A percentile compares a stretch with the other conserved stretches of the same genome.
These are phyloP conservation scores for Filobasidium floriforme DNA, from an alignment of 768 basidiomycete genomes.

Conservation along the genomic window DNA sequence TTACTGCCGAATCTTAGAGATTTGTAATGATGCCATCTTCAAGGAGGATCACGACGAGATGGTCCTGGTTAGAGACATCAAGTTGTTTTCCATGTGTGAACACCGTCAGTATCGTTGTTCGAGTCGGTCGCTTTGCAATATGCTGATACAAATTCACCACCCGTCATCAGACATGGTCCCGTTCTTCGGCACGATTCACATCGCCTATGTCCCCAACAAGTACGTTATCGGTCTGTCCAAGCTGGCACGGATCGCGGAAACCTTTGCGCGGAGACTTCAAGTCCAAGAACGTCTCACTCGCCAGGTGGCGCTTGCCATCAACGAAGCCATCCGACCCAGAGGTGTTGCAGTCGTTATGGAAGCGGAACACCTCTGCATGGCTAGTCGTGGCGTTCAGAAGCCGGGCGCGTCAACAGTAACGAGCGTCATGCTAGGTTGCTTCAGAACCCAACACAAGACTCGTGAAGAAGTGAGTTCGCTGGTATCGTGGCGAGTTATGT, in stretches of 20 bases:
- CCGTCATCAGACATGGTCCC: slow-evolving; percentile 16
- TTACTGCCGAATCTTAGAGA: neutral
- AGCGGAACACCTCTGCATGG: slow-evolving; percentile 92
- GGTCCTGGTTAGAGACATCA: slow-evolving; percentile 96
- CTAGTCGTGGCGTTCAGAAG: slow-evolving; percentile 99
- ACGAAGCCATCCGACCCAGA: slow-evolving; percentile 93
- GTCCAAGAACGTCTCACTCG: slow-evolving; percentile 96
- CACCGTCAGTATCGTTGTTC: slow-evolving; percentile 59
- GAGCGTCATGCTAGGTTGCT: slow-evolving; percentile 96
- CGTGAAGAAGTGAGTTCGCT: slow-evolving; percentile 62
- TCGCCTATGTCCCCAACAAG: slow-evolving; percentile 93
- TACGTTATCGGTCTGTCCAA: slow-evolving; percentile 92
- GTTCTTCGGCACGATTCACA: slow-evolving; percentile 61
- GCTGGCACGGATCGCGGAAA: slow-evolving; percentile 92
- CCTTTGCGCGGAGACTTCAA: slow-evolving; percentile 87
- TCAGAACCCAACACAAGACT: slow-evolving; percentile 97
- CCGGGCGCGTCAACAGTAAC: slow-evolving; percentile 92
- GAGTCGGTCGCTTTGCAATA: slow-evolving; percentile 69
- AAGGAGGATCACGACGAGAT: slow-evolving; percentile 99
- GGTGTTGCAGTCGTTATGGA: slow-evolving; percentile 99
- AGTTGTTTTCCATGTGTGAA: slow-evolving; percentile 94
- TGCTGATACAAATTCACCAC: neutral
- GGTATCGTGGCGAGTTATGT: neutral
- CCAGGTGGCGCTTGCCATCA: slow-evolving; percentile 94
- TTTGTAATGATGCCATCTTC: slow-evolving; percentile 82